Evolutionary conservation across 2,329 filamentous ascomycete genomes (phyloP), one percentile per base, ranked within the genome.

Genomic region (Aspergillus puulaauensis): DNA sequence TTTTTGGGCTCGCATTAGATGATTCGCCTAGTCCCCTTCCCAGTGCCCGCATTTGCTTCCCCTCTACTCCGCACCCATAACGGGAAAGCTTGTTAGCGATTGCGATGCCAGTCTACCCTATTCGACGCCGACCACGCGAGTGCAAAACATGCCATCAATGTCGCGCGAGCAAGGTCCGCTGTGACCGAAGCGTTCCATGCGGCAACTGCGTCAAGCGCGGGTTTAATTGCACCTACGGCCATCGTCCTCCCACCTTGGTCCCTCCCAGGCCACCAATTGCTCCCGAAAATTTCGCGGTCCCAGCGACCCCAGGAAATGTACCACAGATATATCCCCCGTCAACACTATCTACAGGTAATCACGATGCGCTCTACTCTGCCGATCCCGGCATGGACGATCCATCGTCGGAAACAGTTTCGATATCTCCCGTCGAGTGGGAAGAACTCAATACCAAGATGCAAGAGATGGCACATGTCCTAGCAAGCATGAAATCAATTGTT

Each of bases 161-260:
- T 57, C 79, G 79, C 45, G 73, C 76, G 21, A 77, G 79, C 50
- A 83, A 83, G 71, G 81, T 81, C 65, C 73, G 79, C 60, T 77
- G 75, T 63, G 74, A 77, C 66, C 73, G 75, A 63, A 72, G 74
- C 45, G 60, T 73, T 11, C 75, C 75, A 43, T 77, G 75, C 53
- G 65, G 71, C 54, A 75, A 76, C 61, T 77, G 75, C 62, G 67
- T 74, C 56, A 77, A 76, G 61, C 71, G 75, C 57, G 74, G 73
- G 51, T 73, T 74, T 59, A 71, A 65, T 59, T 76, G 74, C 57
- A 69, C 73, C 57, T 73, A 73, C 65, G 70, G 69, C 56, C 70
- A 67, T 49, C 70, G 69, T 21, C 57, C 64, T 14, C 57, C 70
- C 48, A 65, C 68, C 14, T 56, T 68, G 14, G 55, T 57, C 4